Conservation (phyloP, 345 rosid genomes). For the Raphanus raphanistrum region DNA sequence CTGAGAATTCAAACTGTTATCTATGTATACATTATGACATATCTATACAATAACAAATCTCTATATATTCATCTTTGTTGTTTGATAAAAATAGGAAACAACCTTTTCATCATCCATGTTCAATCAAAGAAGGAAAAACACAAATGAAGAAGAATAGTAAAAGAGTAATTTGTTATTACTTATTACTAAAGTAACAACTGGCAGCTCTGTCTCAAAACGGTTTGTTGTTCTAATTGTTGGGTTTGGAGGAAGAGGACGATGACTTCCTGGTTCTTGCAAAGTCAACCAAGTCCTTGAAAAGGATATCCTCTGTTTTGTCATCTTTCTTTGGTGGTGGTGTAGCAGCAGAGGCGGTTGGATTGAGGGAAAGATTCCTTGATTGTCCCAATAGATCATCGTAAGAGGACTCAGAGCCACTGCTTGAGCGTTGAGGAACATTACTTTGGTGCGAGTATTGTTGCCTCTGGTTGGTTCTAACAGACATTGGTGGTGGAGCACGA, state of each 20-base stretch:
- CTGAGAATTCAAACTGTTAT: no score
- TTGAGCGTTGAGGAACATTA: slow-evolving; percentile 42
- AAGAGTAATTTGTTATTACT: background rate
- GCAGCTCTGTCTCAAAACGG: slow-evolving; percentile 51
- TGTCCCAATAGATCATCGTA: slow-evolving; percentile 60
- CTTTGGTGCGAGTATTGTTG: slow-evolving; percentile 54
- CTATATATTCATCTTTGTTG: background rate
- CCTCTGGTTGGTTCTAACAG: slow-evolving; percentile 68
- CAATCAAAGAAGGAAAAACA: slow-evolving; percentile 11
- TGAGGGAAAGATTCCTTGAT: slow-evolving; percentile 65
- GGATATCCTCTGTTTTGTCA: slow-evolving; percentile 73
- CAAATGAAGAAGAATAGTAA: slow-evolving; percentile 2
- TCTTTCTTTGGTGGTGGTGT: slow-evolving; percentile 47
- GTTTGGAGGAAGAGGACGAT: slow-evolving; percentile 61
- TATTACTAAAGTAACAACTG: slow-evolving; percentile 20
- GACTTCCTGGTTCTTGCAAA: slow-evolving; percentile 78
- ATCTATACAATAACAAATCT: background rate
- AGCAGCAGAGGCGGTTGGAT: slow-evolving; percentile 36
- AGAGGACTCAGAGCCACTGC: slow-evolving; percentile 56
- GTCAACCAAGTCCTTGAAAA: slow-evolving; percentile 86
- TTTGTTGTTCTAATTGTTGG: slow-evolving; percentile 48
- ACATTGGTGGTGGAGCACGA: slow-evolving; percentile 73
- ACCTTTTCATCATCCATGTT: slow-evolving; percentile 16
- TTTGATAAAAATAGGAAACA: slow-evolving; percentile 4
- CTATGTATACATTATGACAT: background rate